phyloP scores from a whole-genome alignment of 345 rosid genomes.

The Pugionium cornutum region DNA sequence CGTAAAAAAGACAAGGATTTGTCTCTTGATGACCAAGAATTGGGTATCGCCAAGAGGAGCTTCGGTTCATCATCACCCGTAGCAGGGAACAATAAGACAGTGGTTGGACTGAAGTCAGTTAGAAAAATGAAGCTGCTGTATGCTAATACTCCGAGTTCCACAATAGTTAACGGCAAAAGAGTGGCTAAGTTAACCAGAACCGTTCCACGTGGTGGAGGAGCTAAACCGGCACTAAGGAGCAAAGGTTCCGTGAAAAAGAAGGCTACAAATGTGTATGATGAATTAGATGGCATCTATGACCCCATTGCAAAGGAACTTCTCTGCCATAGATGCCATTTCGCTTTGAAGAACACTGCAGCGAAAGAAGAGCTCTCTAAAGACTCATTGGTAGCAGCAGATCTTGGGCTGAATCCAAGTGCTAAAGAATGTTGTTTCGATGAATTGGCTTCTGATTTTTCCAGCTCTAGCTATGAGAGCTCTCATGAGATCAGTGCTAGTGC shows the following conservation, averaged over 20 bases:
- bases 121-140: slow-evolving; percentile 50
- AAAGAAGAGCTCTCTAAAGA: slow-evolving; percentile 34
- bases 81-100: slow-evolving; percentile 48
- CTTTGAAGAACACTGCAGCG: slow-evolving; percentile 45
- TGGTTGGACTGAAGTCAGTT: slow-evolving; percentile 55
- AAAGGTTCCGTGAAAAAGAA: slow-evolving; percentile 64
- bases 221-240: slow-evolving; percentile 59
- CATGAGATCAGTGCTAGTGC: slow-evolving; percentile 45
- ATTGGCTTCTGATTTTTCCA: slow-evolving; percentile 37
- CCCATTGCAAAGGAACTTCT: slow-evolving; percentile 55
- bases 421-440: slow-evolving; percentile 31
- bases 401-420: slow-evolving; percentile 17
- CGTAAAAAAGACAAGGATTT: slow-evolving; percentile 11
- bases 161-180: slow-evolving; percentile 52
- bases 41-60: slow-evolving; percentile 33
- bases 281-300: slow-evolving; percentile 45
- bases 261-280: slow-evolving; percentile 43
- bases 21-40: slow-evolving; percentile 40
- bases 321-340: slow-evolving; percentile 84
- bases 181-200: slow-evolving; percentile 59
- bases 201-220: slow-evolving; percentile 45
- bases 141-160: slow-evolving; percentile 48
- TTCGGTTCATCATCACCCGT: slow-evolving; percentile 41
- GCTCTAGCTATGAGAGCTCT: slow-evolving; percentile 43
- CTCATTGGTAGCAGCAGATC: slow-evolving; percentile 39